Conservation (phyloP, 768 basidiomycete genomes). For the Wakefieldia striispora region DNA sequence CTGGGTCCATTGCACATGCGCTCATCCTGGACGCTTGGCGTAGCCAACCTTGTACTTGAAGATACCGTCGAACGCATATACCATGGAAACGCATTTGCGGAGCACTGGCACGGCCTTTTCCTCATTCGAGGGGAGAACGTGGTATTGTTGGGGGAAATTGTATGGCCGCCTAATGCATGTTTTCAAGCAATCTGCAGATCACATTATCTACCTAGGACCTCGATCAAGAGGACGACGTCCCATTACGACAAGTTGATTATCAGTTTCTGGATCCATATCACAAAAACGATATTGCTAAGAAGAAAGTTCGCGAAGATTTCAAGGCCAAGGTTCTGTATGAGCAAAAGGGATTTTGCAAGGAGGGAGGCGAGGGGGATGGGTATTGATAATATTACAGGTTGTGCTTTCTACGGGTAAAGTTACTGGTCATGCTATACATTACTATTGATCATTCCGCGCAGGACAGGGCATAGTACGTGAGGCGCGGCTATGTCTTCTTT, state of each 20-base stretch:
- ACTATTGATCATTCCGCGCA: too few species aligned
- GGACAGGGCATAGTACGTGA: conserved; percentile 16
- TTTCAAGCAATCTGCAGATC: conserved; percentile 4
- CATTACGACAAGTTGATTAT: conserved; percentile 73
- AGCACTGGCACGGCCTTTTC: conserved; percentile 85
- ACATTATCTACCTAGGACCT: conserved; percentile 60
- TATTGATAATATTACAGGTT: conserved; percentile 48
- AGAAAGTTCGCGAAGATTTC: conserved; percentile 77
- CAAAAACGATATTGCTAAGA: conserved; percentile 66
- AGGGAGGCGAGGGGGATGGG: conserved; percentile 95
- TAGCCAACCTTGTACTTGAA: conserved; percentile 97
- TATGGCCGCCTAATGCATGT: conserved; percentile 41
- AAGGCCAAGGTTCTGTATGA: conserved; percentile 82
- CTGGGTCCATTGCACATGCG: not conserved
- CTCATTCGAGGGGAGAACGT: conserved; percentile 98
- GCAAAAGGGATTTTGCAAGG: conserved; percentile 88
- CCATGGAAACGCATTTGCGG: conserved; percentile 83
- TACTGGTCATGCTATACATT: too few species aligned
- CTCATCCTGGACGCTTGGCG: conserved; percentile 4
- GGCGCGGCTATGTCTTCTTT: conserved; percentile 44
- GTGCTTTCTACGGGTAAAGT: conserved; percentile 1
- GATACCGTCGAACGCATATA: conserved; percentile 95
- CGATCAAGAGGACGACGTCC: conserved; percentile 88
- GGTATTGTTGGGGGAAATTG: conserved; percentile 94
- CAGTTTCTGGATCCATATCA: conserved; percentile 67